Percentiles rank a stretch among this genome's conserved stretches.
phyloP scores from a whole-genome alignment of 106 monocot species.

The Dendrobium officinale region DNA sequence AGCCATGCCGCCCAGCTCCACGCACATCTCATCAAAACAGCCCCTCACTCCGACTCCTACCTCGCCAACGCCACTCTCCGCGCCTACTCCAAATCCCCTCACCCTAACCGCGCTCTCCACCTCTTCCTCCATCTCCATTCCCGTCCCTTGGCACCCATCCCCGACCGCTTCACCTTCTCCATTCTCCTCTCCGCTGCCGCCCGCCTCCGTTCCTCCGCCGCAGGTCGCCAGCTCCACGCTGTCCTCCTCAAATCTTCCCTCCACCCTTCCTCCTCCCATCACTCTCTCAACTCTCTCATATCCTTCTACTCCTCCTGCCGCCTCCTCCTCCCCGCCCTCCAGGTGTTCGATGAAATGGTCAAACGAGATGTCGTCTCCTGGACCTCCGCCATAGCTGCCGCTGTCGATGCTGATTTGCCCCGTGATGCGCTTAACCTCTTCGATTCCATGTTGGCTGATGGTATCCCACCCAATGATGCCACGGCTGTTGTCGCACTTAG shows the following conservation, averaged over 20 bases:
- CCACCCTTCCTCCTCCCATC: not conserved
- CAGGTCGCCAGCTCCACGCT: constrained; percentile 15
- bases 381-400: constrained; percentile 13
- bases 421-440: constrained; percentile 8
- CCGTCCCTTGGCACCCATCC: not conserved
- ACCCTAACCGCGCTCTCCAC: constrained; percentile 1
- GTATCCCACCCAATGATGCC: constrained; percentile 8
- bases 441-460: constrained; percentile 9
- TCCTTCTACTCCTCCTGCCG: constrained; percentile 15
- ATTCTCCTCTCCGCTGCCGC: constrained; percentile 15
- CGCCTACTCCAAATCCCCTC: constrained; percentile 9
- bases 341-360: constrained; percentile 14
- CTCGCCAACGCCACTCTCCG: constrained; percentile 7
- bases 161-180: constrained; percentile 8
- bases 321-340: constrained; percentile 11
- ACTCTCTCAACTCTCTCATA: constrained; percentile 24
- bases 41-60: constrained; percentile 5
- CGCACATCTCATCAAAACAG: not conserved
- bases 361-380: constrained; percentile 15
- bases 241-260: constrained; percentile 12
- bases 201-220: constrained; percentile 3
- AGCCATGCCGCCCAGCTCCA: not conserved
- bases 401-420: constrained; percentile 6
- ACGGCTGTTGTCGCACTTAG: constrained; percentile 10
- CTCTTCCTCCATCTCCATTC: constrained; percentile 5